Evolutionary conservation across 1,284 basidiomycete species (phyloP).

Genomic region (Sanghuangporus weigelae): DNA sequence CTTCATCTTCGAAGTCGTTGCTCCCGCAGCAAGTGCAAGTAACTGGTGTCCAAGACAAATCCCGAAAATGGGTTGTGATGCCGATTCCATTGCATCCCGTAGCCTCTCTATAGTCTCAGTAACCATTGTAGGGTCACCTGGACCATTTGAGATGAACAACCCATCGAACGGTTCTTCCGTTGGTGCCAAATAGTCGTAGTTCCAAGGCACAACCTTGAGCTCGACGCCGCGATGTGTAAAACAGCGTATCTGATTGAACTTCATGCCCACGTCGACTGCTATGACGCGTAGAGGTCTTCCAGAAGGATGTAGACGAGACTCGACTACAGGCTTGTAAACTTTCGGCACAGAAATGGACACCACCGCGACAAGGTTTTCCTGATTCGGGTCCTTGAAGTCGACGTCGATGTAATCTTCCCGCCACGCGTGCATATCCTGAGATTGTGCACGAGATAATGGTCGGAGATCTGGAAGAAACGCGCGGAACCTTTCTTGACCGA

Average conservation of each 20-base stretch:
- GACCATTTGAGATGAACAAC: conserved; percentile 96
- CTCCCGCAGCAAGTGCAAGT: conserved; percentile 91
- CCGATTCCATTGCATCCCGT: conserved; percentile 64
- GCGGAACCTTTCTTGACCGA: conserved; percentile 28
- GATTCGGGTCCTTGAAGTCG: conserved; percentile 87
- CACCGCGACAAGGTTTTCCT: conserved; percentile 83
- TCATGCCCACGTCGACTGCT: conserved; percentile 97
- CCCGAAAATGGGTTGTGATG: conserved; percentile 90
- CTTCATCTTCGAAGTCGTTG: conserved; percentile 96
- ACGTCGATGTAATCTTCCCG: conserved; percentile 76
- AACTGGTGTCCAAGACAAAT: conserved; percentile 99
- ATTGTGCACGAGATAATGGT: conserved; percentile 47
- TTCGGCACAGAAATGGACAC: conserved; percentile 77
- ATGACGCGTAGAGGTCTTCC: conserved; percentile 76
- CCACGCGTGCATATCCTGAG: conserved; percentile 54
- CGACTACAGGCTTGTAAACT: conserved; percentile 60
- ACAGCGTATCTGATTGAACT: conserved; percentile 98
- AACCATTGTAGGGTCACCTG: conserved; percentile 92
- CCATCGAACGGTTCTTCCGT: conserved; percentile 85
- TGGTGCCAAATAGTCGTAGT: conserved; percentile 84
- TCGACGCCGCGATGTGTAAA: conserved; percentile 92
- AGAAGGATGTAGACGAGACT: conserved; percentile 71
- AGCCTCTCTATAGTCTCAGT: conserved; percentile 72
- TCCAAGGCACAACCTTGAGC: conserved; percentile 96
- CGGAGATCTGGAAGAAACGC: conserved; percentile 29